Evolutionary conservation across 192 early-diverging fungal genomes (phyloP), one percentile per base, ranked within the genome.

Genomic region (Piromyces sp.): DNA sequence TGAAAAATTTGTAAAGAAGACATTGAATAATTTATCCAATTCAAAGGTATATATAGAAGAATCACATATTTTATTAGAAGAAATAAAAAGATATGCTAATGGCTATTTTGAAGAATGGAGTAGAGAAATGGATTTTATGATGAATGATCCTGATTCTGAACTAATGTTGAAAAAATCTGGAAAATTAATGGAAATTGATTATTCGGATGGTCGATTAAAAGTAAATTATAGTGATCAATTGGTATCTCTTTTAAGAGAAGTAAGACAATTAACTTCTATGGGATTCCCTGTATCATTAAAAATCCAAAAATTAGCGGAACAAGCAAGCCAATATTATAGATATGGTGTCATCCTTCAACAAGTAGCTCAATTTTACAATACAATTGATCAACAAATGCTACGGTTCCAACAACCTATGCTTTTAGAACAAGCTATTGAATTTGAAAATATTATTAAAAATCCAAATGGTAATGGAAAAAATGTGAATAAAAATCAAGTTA

Each of bases 281-380:
- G 90, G 90, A 17, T 90, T 87, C 79, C 78, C 85, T 7, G 84
- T 91, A 29, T 88, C 89, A 16, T 79, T 85, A 13, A 79, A 84
- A 31, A 85, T 91, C 31, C 82, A 87, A 79, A 82, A 89, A 33
- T 29, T 86, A 26, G 84, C 86, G 5, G 88, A 90, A 16, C 83
- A 82, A 28, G 89, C 86, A 4, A 83, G 85, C 79, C 85, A 81
- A 80, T 91, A 83, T 81, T 91, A 89, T 82, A 84, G 87, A 28
- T 85, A 89, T 80, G 88, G 87, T 30, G 84, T 89, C 13, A 83
- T 89, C 4, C 83, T 91, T 82, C 87, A 90, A 82, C 90, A 91
- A 82, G 85, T 91, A 15, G 88, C 89, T 14, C 87, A 91, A 68
- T 91, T 91, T 78, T 91, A 91, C 81, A 91, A 91, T 82, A 91